Percentiles rank a stretch among this genome's conserved stretches.
Conservation (phyloP, 2,329 filamentous ascomycete genomes). For the Sporothrix schenckii region DNA sequence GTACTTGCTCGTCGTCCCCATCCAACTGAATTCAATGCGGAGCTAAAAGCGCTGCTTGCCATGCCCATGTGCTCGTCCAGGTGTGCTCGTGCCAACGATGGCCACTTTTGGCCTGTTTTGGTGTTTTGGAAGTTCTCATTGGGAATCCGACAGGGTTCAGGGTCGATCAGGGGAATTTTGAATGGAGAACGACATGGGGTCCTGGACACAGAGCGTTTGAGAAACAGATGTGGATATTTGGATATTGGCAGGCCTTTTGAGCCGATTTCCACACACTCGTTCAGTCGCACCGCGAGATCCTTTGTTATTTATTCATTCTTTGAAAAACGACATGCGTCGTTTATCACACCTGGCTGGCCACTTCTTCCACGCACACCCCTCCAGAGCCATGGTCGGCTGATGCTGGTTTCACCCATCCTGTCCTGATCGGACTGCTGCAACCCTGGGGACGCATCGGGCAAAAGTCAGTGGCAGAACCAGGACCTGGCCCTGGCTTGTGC, state of each 20-base stretch:
- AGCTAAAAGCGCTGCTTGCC: constrained; percentile 15
- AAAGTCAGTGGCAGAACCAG: constrained; percentile 9
- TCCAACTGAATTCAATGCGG: not conserved
- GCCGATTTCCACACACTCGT: constrained; percentile 1
- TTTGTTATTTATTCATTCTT: not conserved
- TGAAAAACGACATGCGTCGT: not conserved
- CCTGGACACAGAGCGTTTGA: constrained; percentile 7
- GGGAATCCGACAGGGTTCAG: constrained; percentile 18
- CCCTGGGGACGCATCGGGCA: constrained; percentile 13
- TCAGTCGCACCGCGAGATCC: not conserved
- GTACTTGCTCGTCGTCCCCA: not conserved
- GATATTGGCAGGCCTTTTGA: not conserved
- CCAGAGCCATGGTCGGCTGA: constrained; percentile 24
- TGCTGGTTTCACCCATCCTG: constrained; percentile 31
- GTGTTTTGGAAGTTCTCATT: not conserved
- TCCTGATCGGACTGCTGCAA: constrained; percentile 29
- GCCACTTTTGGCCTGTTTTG: constrained; percentile 5
- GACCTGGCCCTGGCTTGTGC: not conserved
- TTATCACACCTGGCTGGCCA: not conserved
- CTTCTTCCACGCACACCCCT: not conserved
- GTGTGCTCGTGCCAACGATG: constrained; percentile 25
- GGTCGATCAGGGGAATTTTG: constrained; percentile 25
- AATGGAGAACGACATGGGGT: not conserved
- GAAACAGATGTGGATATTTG: not conserved
- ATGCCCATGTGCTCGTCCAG: constrained; percentile 22